Conservation (phyloP, 2,329 filamentous ascomycete genomes). For the Pseudocercospora macadamiae region DNA sequence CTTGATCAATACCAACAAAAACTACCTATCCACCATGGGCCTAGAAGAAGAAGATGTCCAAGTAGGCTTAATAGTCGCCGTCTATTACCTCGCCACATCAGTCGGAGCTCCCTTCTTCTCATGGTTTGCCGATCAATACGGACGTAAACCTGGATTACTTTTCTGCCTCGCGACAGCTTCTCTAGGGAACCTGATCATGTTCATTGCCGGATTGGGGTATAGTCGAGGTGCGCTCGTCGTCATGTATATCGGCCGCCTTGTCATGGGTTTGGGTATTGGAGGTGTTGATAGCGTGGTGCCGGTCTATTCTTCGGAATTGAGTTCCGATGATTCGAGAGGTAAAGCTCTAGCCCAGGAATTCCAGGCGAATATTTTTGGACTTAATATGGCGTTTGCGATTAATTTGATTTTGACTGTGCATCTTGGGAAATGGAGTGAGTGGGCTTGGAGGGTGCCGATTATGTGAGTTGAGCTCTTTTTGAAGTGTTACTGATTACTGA, state of each 20-base stretch:
- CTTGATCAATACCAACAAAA: slow-evolving; percentile 57
- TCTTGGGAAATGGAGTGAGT: slow-evolving; percentile 60
- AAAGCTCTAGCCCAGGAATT: slow-evolving; percentile 65
- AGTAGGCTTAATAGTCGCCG: slow-evolving; percentile 62
- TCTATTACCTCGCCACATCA: slow-evolving; percentile 66
- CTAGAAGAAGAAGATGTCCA: slow-evolving; percentile 49
- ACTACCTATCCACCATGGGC: slow-evolving; percentile 62
- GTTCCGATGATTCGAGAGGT: slow-evolving; percentile 59
- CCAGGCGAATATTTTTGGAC: slow-evolving; percentile 65
- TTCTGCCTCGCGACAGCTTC: slow-evolving; percentile 57
- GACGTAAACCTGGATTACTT: slow-evolving; percentile 60
- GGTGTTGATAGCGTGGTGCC: slow-evolving; percentile 65
- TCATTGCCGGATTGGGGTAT: slow-evolving; percentile 57
- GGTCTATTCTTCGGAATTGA: slow-evolving; percentile 61
- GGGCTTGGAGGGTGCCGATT: slow-evolving; percentile 66
- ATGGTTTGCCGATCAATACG: slow-evolving; percentile 56
- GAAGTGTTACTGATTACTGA: background rate
- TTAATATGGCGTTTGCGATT: slow-evolving; percentile 64
- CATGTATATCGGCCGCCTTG: slow-evolving; percentile 54
- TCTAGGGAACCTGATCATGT: slow-evolving; percentile 64
- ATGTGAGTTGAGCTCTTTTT: slow-evolving; percentile 36
- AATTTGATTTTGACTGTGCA: slow-evolving; percentile 58
- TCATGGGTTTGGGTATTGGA: slow-evolving; percentile 62
- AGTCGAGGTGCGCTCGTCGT: slow-evolving; percentile 47
- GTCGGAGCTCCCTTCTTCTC: slow-evolving; percentile 61